These are phyloP conservation scores for Nicotiana tabacum DNA, from an alignment of 257 asterid genomes.

Conservation along the genomic window DNA sequence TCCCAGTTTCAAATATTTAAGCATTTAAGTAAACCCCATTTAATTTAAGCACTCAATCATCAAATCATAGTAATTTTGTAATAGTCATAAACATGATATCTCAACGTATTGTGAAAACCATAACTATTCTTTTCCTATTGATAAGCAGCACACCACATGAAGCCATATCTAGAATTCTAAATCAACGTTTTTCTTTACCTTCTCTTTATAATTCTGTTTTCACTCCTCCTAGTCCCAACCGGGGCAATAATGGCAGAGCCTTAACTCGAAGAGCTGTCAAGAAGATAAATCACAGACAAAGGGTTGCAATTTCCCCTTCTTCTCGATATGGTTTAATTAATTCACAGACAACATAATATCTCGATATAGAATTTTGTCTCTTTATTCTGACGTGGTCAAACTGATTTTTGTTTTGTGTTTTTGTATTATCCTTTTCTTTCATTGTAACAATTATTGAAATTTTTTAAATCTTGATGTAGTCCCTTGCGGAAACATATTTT, in stretches of 20 bases:
- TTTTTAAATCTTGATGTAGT: neutral
- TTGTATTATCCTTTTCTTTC: neutral
- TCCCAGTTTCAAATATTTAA: too few relatives aligned
- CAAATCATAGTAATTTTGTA: neutral
- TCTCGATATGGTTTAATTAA: too few relatives aligned
- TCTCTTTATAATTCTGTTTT: neutral
- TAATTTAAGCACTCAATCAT: neutral
- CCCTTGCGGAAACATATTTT: neutral
- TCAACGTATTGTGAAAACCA: neutral
- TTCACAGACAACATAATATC: too few relatives aligned
- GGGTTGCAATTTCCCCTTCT: neutral
- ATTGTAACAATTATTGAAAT: neutral
- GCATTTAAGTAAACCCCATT: neutral
- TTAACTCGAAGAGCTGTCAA: constrained; percentile 14
- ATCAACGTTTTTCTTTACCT: neutral
- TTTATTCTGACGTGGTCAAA: too few relatives aligned
- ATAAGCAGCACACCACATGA: neutral
- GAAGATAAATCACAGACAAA: constrained; percentile 13
- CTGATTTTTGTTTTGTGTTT: neutral
- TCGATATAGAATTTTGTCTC: neutral
- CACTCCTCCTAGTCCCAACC: constrained; percentile 13
- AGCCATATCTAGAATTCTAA: neutral
- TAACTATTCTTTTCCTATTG: neutral
- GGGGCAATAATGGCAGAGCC: constrained; percentile 28
- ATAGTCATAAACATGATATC: neutral